Evolutionary conservation across 2,329 filamentous ascomycete genomes (phyloP), one percentile per base, ranked within the genome.

Genomic region (Pseudocercospora vitis): DNA sequence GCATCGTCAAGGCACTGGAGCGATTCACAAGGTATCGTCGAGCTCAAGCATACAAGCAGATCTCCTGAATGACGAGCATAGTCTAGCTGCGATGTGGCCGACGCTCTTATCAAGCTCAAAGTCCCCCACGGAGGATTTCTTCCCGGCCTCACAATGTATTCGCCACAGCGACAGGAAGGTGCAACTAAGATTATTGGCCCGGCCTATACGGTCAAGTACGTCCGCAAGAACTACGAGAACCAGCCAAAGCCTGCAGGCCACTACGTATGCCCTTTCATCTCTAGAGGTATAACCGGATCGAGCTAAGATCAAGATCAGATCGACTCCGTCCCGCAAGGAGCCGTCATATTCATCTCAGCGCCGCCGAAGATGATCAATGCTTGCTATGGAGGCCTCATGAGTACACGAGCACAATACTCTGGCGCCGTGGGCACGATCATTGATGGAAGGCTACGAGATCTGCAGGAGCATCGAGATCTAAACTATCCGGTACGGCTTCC

Each of bases 301-400:
- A 39, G 47, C 19, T 42, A 31, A 21, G 8, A 11, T 32, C 35
- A n/a, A n/a, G n/a, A n/a, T 12, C 55, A 80, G 76, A 80, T 81
- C 57, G 78, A 81, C 62, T 65, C 67, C 0, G 71, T 81, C 7
- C 78, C 78, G 0, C 52, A 64, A 1, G 76, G 75, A 18, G 70
- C 76, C 1, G 74, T 81, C 0, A 58, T 81, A 14, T 81, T 81
- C 60, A 71, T 82, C 11, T 79, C 78, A 2, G 73, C 73, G 37
- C 78, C 78, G 3, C 65, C 70, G 0, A 65, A 64, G 32, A 73
- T 69, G 16, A 72, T 77, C 42, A 81, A 81, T 57, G 78, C 78
- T 39, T 74, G 78, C 37, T 82, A 80, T 59, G 80, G 79, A 26
- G 78, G 79, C 1, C 67, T 82, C 19, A 81, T 81, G 79, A 75